phyloP scores from a whole-genome alignment of 371 early-diverging fungal species.

The Mucor mucedo region DNA sequence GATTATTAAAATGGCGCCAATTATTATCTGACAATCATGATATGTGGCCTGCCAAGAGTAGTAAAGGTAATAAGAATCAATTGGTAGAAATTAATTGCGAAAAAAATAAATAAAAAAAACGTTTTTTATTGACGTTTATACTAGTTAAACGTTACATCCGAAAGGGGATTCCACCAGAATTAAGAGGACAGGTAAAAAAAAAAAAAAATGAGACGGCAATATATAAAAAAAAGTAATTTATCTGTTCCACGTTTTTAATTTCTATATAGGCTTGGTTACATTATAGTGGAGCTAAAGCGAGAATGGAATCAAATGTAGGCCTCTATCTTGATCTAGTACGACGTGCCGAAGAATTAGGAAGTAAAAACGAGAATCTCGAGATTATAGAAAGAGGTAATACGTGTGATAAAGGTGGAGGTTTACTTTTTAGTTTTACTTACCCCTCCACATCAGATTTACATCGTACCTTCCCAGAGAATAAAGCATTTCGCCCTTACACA shows the following conservation, averaged over 20 bases:
- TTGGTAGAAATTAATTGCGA: no score
- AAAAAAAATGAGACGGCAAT: slow-evolving; percentile 24
- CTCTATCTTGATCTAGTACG: slow-evolving; percentile 62
- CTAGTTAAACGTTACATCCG: slow-evolving; percentile 81
- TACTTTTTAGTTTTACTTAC: no score
- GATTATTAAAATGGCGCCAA: slow-evolving; percentile 66
- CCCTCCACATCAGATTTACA: slow-evolving; percentile 62
- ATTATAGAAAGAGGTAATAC: slow-evolving; percentile 69
- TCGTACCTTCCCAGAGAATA: slow-evolving; percentile 83
- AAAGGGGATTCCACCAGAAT: slow-evolving; percentile 83
- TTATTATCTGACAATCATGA: slow-evolving; percentile 61
- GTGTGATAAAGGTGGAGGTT: no score
- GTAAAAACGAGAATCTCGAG: slow-evolving; percentile 70
- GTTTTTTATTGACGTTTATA: not conserved
- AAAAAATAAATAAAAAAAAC: not conserved
- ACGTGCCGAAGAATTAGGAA: slow-evolving; percentile 56
- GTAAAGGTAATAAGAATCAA: slow-evolving; percentile 53
- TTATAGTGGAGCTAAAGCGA: slow-evolving; percentile 82
- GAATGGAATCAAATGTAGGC: slow-evolving; percentile 62
- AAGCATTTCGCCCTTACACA: slow-evolving; percentile 50
- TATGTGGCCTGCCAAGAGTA: slow-evolving; percentile 58
- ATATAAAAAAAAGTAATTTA: not conserved
- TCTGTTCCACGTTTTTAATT: not conserved
- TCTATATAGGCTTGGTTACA: slow-evolving; percentile 73
- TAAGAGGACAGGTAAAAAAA: slow-evolving; percentile 68